Base-by-base conservation (phyloP, 306 rosid species). In the Gastrolobium villosum region DNA sequence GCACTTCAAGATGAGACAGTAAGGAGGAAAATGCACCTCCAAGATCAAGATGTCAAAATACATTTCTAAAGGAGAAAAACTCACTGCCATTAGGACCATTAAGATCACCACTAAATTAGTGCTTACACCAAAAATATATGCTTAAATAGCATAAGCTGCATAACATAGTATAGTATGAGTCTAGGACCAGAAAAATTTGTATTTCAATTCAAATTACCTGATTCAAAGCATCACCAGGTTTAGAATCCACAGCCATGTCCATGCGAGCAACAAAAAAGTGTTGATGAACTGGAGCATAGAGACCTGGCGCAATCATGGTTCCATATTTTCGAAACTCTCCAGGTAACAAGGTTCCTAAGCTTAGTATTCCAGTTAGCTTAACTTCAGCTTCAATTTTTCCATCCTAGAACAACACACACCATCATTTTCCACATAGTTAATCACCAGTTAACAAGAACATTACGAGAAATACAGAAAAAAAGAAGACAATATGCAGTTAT, bases 211-310 rank as follows among this genome's bases (percentile, higher is more conserved):
- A 65, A 40, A 39, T 31, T 65, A 90, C 97, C 94, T 92, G 92
- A 85, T 92, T 92, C 79, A 84, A 83, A 81, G 94, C 86, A 52
- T 92, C 97, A 52, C 96, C 96, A 72, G 96, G 94, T 83, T 83
- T 92, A 83, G 91, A 92, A 85, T 92, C 97, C 74, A 92, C 94
- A 66, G 96, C 94, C 96, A 92, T 92, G 74, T 92, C 88, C 96
- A 92, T 89, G 70, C 96, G 97, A 70, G 96, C 90, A 77, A 92
- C 97, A 70, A 93, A 90, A 44, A 93, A 90, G 80, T 93, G 96
- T 65, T 93, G 96, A 82, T 93, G 96, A 70, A 90, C 92, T 15
- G 97, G 96, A 20, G 97, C 94, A 82, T 90, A 90, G 74, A 93
- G 72, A 80, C 92, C 96, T 3, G 96, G 94, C 14, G 97, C 91